Conservation (phyloP, 495 filamentous ascomycete species). For the Tricharina praecox region DNA sequence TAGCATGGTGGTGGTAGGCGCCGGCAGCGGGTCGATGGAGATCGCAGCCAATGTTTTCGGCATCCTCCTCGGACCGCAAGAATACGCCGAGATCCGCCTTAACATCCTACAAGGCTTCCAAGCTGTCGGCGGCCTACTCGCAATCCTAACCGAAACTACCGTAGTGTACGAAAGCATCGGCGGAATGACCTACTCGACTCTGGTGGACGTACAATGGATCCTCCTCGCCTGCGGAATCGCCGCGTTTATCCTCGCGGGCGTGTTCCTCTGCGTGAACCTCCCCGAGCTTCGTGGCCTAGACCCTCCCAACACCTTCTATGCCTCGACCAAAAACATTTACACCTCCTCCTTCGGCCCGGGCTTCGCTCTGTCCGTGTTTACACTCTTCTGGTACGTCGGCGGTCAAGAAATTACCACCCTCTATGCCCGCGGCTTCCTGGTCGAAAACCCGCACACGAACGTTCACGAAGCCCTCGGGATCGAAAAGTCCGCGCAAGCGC, state of each 20-base stretch:
- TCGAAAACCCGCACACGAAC: background rate
- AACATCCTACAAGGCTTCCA: slow-evolving; percentile 55
- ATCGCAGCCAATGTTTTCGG: slow-evolving; percentile 53
- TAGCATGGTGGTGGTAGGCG: slow-evolving; percentile 51
- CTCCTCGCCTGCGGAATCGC: slow-evolving; percentile 54
- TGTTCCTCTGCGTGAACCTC: slow-evolving; percentile 47
- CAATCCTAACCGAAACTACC: background rate
- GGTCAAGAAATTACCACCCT: slow-evolving; percentile 43
- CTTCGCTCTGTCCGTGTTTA: slow-evolving; percentile 32
- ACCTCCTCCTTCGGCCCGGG: slow-evolving; percentile 2
- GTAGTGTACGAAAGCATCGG: background rate
- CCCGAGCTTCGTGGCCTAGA: slow-evolving; percentile 38
- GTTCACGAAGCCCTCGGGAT: background rate
- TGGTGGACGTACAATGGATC: slow-evolving; percentile 49
- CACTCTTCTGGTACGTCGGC: slow-evolving; percentile 49
- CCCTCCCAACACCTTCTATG: background rate
- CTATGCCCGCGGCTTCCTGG: slow-evolving; percentile 2
- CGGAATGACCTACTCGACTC: background rate
- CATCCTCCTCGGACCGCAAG: slow-evolving; percentile 46
- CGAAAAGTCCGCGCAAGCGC: slow-evolving; percentile 36
- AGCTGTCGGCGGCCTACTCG: slow-evolving; percentile 43
- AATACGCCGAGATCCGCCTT: slow-evolving; percentile 48
- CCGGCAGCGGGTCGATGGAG: slow-evolving; percentile 47
- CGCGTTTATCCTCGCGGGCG: slow-evolving; percentile 44
- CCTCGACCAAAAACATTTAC: background rate